A percentile compares a stretch with the other conserved stretches of the same genome.
These are phyloP conservation scores for Hemisphaericaspora xylofermentans DNA, from an alignment of 1,139 yeast species.

Conservation along the genomic window DNA sequence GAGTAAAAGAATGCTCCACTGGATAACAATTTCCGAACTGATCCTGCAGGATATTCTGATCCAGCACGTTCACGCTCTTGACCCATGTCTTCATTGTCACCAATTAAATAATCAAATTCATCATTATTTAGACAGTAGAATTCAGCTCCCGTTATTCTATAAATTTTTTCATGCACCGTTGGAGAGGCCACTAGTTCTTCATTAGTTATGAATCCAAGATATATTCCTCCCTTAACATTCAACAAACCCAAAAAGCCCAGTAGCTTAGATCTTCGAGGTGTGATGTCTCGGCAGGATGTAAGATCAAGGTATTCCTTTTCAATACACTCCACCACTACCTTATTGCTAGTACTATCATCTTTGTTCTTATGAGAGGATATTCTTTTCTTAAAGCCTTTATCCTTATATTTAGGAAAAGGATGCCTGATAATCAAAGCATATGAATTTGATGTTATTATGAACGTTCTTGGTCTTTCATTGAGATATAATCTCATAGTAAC, in stretches of 20 bases:
- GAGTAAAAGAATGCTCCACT: constrained; percentile 70
- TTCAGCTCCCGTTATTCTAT: constrained; percentile 55
- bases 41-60: constrained; percentile 56
- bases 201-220: constrained; percentile 57
- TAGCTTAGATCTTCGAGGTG: constrained; percentile 31
- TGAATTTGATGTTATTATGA: constrained; percentile 49
- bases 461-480: constrained; percentile 53
- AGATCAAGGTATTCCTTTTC: constrained; percentile 36
- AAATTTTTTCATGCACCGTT: constrained; percentile 51
- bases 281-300: constrained; percentile 40
- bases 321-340: constrained; percentile 54
- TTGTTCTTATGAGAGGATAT: constrained; percentile 10
- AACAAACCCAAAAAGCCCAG: constrained; percentile 64
- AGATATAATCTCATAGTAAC: constrained; percentile 47
- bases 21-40: constrained; percentile 54
- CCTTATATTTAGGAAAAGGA: constrained; percentile 33
- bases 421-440: constrained; percentile 52
- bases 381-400: constrained; percentile 10
- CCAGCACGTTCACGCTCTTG: constrained; percentile 16
- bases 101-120: constrained; percentile 44
- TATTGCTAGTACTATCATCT: constrained; percentile 16
- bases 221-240: constrained; percentile 52
- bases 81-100: constrained; percentile 20
- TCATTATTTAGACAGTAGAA: constrained; percentile 63
- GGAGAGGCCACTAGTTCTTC: constrained; percentile 62